These are phyloP conservation scores for Inonotus obliquus DNA, from an alignment of 1,284 basidiomycete genomes.

Conservation along the genomic window DNA sequence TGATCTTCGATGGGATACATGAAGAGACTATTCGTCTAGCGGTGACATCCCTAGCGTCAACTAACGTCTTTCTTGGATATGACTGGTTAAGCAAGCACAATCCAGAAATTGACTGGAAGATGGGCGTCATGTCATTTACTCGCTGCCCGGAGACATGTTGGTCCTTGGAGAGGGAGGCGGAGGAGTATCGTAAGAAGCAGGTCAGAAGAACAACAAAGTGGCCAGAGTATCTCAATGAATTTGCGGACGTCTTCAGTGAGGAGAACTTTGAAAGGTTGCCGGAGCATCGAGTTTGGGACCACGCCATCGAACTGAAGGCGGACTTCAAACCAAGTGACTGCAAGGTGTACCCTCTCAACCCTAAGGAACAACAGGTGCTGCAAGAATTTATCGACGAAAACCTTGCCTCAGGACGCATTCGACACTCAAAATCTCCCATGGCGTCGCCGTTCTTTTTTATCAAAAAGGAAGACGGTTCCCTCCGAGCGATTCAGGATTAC, in stretches of 20 bases:
- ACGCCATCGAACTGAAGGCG: background rate
- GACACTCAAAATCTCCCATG: constrained; percentile 7
- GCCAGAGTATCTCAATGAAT: background rate
- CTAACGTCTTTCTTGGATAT: background rate
- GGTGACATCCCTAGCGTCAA: background rate
- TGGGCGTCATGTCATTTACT: background rate
- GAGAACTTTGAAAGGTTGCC: background rate
- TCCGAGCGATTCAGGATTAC: background rate
- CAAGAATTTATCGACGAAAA: background rate
- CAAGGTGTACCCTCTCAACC: background rate
- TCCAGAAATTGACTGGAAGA: background rate
- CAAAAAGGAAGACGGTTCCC: background rate
- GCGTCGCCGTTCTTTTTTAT: constrained; percentile 11
- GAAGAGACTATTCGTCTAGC: background rate
- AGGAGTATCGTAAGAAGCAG: too few relatives aligned
- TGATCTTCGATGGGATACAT: background rate
- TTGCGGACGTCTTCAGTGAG: background rate
- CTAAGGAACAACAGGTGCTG: background rate
- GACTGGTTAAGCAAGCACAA: background rate
- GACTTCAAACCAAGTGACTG: background rate
- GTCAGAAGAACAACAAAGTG: too few relatives aligned
- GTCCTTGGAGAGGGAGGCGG: background rate
- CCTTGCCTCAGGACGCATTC: background rate
- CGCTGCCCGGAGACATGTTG: background rate
- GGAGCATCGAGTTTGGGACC: background rate